Evolutionary conservation across 2,329 filamentous ascomycete genomes (phyloP).

Genomic region (Apiospora saccharicola): DNA sequence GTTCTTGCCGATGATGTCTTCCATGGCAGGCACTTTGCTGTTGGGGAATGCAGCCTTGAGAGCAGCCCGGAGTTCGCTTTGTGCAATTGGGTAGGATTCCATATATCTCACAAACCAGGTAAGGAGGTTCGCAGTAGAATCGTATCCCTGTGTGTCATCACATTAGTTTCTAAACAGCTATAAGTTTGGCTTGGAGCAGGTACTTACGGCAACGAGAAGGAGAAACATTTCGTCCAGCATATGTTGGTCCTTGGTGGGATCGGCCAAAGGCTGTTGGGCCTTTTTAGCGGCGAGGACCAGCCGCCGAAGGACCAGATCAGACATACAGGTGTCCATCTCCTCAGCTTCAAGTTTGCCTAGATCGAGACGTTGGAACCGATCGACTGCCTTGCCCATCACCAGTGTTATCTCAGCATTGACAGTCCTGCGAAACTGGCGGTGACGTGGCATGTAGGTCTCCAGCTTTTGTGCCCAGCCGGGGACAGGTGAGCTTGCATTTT

Average conservation of each 20-base stretch:
- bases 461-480: conserved; percentile 24
- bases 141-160: neutral
- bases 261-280: neutral
- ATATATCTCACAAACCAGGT: neutral
- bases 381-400: conserved; percentile 30
- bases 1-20: neutral
- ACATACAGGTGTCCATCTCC: neutral
- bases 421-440: conserved; percentile 31
- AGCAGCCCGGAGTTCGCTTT: neutral
- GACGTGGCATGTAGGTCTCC: conserved; percentile 31
- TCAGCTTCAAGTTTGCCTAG: neutral
- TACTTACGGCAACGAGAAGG: neutral
- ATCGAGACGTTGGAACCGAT: neutral
- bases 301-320: neutral
- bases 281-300: neutral
- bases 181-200: neutral
- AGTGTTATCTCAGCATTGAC: conserved; percentile 28
- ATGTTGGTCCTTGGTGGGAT: neutral
- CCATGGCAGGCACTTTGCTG: neutral
- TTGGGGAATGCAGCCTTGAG: neutral
- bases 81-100: neutral
- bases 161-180: neutral
- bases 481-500: neutral
- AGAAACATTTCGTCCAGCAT: neutral
- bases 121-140: neutral